Base-by-base conservation (phyloP, 371 early-diverging fungal genomes). In the Sporodiniella umbellata region DNA sequence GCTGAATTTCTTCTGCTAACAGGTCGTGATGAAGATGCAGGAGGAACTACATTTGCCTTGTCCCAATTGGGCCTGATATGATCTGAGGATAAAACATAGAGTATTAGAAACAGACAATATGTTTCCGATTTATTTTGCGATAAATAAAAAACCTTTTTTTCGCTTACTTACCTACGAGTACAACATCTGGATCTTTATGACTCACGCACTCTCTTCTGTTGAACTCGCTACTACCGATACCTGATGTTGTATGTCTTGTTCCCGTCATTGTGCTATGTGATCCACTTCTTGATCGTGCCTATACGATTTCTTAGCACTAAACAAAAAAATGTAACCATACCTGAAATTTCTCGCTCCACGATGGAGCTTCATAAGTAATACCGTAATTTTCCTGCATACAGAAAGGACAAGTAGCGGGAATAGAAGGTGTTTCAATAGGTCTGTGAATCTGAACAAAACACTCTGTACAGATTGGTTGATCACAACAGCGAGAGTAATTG, bases 381-480 rank as follows among this genome's bases (percentile, higher is more conserved):
- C 94, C 94, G 69, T 94, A 91, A 55, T 91, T 84, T 21, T 88
- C 83, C 54, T 87, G 75, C 40, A 90, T 89, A 69, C 96, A 95
- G 59, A 82, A 95, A 0, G 96, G 96, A 55, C 96, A 95, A 31
- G 83, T 78, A 17, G 89, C 83, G 7, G 89, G 76, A 46, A 72
- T 62, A 25, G 58, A 54, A 12, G 83, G 80, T 25, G 74, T 65
- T 44, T 75, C 72, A 3, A 64, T 73, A 26, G 84, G 84, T 28
- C 95, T 81, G 64, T 89, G 89, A 56, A 96, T 88, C 77, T 93
- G 93, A 48, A 94, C 83, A 70, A 95, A 94, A 62, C 96, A 95
- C 60, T 94, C 95, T 8, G 95, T 92, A 70, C 96, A 95, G 45
- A 95, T 92, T 8, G 96, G 95, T 59, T 95, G 87, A 68, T 90